Conservation (phyloP, 345 rosid species). For the Anacardium occidentale region DNA sequence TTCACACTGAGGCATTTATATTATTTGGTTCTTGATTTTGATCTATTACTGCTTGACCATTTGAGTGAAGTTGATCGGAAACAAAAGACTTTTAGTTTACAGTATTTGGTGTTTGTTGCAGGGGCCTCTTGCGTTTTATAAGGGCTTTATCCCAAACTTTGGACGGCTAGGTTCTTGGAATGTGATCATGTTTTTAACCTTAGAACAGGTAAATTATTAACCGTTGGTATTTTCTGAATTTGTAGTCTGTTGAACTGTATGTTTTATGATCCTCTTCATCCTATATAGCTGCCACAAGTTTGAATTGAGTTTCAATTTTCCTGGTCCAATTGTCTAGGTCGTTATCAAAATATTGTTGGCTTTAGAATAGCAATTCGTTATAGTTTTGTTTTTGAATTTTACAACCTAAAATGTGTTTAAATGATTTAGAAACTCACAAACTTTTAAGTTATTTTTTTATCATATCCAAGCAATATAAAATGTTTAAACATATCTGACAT, state of each 20-base stretch:
- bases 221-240: neutral
- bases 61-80: neutral
- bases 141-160: slow-evolving; percentile 93
- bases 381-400: no score
- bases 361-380: no score
- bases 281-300: neutral
- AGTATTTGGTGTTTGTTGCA: slow-evolving; percentile 28
- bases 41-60: neutral
- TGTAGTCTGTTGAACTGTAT: neutral
- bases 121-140: slow-evolving; percentile 89
- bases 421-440: no score
- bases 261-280: no score
- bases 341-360: no score
- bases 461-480: neutral
- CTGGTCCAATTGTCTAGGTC: no score
- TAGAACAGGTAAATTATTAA: slow-evolving; percentile 73
- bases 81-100: slow-evolving; percentile 1
- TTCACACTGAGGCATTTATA: neutral
- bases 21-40: neutral
- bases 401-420: no score
- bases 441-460: no score
- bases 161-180: slow-evolving; percentile 99
- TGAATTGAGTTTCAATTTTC: neutral
- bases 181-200: slow-evolving; percentile 92
- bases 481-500: no score